Percentiles rank a stretch among this genome's conserved stretches.
phyloP scores from a whole-genome alignment of 106 monocot species.

The Ottelia alismoides region DNA sequence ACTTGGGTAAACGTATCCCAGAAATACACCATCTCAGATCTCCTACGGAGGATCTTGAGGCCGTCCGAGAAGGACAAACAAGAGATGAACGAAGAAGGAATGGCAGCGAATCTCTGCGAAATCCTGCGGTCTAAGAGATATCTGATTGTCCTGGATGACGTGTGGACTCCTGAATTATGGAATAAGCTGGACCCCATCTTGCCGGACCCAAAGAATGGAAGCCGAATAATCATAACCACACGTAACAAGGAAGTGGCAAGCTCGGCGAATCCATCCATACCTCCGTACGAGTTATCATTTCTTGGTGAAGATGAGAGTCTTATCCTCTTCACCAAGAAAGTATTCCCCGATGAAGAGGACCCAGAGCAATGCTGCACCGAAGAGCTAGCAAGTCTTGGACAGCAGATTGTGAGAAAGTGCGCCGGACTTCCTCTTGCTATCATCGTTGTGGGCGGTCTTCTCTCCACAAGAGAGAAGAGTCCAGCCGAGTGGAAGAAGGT shows the following conservation, averaged over 20 bases:
- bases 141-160: conserved; percentile 24
- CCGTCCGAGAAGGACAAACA: no score
- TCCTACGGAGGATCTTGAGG: no score
- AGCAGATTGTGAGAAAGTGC: neutral
- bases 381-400: neutral
- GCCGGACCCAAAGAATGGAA: neutral
- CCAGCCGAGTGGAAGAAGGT: neutral
- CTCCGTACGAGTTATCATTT: neutral
- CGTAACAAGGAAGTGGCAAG: conserved; percentile 11
- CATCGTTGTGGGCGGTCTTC: neutral
- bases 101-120: neutral
- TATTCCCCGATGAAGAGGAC: neutral
- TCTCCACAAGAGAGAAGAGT: neutral
- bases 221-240: conserved; percentile 23
- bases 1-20: conserved; percentile 23
- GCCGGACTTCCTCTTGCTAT: neutral
- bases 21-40: no score
- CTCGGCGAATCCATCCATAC: neutral
- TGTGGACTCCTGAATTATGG: conserved; percentile 19
- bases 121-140: conserved; percentile 11
- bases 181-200: neutral
- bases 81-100: neutral
- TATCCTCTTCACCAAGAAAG: conserved; percentile 9
- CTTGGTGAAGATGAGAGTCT: conserved; percentile 2
- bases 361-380: neutral